Conservation (phyloP, 2,329 filamentous ascomycete genomes). For the Colletotrichum horii region DNA sequence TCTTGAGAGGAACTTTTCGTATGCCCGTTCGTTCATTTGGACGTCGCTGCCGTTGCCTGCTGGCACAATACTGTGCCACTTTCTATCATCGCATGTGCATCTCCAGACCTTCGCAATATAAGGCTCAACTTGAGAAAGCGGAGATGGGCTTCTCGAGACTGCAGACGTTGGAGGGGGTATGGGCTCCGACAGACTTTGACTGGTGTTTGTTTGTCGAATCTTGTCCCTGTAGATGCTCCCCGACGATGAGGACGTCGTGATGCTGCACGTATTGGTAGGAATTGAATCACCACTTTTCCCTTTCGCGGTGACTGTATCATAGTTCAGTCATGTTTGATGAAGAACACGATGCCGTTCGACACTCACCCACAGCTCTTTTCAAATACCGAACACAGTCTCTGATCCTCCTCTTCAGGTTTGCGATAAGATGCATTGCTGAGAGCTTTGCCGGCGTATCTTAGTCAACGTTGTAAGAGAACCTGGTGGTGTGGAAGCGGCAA, state of each 20-base stretch:
- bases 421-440: background rate
- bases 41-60: background rate
- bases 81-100: background rate
- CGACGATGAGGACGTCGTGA: background rate
- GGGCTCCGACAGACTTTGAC: background rate
- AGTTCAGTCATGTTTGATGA: background rate
- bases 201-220: background rate
- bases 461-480: background rate
- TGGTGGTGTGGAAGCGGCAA: background rate
- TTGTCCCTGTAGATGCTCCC: background rate
- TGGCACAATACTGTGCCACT: background rate
- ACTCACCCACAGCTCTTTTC: background rate
- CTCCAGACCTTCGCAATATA: background rate
- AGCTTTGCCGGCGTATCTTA: background rate
- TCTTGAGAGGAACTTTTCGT: background rate
- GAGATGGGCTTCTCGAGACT: background rate
- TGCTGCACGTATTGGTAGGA: background rate
- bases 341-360: background rate
- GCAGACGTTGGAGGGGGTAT: rapidly evolving
- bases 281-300: background rate
- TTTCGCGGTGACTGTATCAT: background rate
- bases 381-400: background rate
- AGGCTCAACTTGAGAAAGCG: background rate
- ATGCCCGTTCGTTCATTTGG: background rate
- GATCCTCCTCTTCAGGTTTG: background rate